Percentiles rank a stretch among this genome's conserved stretches.
phyloP scores from a whole-genome alignment of 78 protist species.

The Creolimax fragrantissima region DNA sequence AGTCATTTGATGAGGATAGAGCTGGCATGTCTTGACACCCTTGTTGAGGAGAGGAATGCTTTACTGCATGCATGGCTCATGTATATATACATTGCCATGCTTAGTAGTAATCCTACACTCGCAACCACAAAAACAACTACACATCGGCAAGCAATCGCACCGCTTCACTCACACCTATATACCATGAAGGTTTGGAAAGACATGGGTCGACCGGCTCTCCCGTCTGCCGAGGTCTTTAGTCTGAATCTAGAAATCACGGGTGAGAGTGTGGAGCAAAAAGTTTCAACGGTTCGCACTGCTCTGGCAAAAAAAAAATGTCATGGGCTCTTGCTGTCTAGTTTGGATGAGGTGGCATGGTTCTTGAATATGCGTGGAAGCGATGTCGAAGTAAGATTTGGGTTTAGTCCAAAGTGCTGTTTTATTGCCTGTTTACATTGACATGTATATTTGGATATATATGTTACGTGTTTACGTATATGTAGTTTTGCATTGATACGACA shows the following conservation, averaged over 20 bases:
- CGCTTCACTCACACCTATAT: too few species aligned
- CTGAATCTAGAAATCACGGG: slow-evolving; percentile 20
- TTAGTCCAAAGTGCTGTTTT: too few species aligned
- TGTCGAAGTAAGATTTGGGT: too few species aligned
- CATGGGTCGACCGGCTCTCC: slow-evolving; percentile 1
- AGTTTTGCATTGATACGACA: background rate
- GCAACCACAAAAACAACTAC: too few species aligned
- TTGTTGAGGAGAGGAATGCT: too few species aligned
- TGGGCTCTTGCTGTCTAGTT: slow-evolving; percentile 32
- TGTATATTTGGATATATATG: background rate
- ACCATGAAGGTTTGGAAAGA: background rate
- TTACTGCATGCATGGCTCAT: too few species aligned
- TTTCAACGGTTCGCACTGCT: background rate
- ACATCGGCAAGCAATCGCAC: too few species aligned
- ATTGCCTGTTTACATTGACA: background rate
- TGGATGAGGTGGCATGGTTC: slow-evolving; percentile 54
- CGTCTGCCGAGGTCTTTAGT: background rate
- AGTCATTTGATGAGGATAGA: too few species aligned
- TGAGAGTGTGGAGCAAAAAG: background rate
- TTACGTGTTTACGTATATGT: background rate
- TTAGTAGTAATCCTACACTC: too few species aligned
- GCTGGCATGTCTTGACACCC: too few species aligned
- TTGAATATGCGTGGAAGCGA: slow-evolving; percentile 43
- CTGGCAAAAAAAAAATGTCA: background rate
- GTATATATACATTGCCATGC: too few species aligned